Evolutionary conservation across 305 asterid genomes (phyloP), one percentile per base, ranked within the genome.

Genomic region (Fraxinus platypoda): DNA sequence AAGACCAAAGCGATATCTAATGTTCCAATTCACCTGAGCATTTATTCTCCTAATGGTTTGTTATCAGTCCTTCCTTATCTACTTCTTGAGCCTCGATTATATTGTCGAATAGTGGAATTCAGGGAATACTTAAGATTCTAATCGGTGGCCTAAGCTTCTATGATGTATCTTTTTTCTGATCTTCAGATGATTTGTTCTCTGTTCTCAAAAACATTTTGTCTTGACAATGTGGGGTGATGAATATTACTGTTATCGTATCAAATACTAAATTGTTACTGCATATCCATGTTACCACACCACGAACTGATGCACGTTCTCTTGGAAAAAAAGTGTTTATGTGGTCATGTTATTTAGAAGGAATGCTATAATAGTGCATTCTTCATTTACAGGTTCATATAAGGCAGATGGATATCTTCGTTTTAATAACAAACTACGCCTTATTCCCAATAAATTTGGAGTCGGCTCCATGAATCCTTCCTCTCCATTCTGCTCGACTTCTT

Each of bases 1-100:
- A 90, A 91, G 91, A 76, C 81, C 81, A 95, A 95, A 82, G 95
- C 91, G 83, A 95, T 95, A 79, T 95, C 98, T 28, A 95, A 95
- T 66, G 72, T 91, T 86, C 99, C 99, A 37, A 95, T 95, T 91
- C 99, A 95, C 84, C 91, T 95, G 81, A 96, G 99, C 90, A 92
- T 96, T 82, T 94, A 94, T 90, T 95, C 98, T 87, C 97, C 99
- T 49, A 92, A 86, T 84, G 99, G 98, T 95, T 87, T 66, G 95
- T 88, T 52, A 52, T 83, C 81, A 15, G 2, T 81, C 84, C 83
- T 82, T 35, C 79, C 43, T 77, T 79, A 9, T 81, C 41, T 62
- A 23, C 64, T 76, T 83, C 78, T 81, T 21, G 1, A 11, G 74
- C 59, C 82, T 79, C 54, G 41, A 21, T 52, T 38, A 8, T 74